Conservation (phyloP, 768 basidiomycete genomes). For the Termitomyces sp. region DNA sequence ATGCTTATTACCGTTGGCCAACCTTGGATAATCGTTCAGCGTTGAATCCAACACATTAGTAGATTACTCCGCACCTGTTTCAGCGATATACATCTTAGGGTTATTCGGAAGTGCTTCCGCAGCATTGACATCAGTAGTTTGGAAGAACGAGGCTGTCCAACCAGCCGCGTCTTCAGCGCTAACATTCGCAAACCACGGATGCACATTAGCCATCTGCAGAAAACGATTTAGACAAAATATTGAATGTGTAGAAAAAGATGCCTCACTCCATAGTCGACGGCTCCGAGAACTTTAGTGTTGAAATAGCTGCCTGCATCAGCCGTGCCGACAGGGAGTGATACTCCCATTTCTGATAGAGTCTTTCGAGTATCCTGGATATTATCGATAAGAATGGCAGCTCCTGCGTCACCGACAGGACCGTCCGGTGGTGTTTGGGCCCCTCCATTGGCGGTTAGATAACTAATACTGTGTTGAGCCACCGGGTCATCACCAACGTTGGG, state of each 20-base stretch:
- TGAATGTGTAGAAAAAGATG: not conserved
- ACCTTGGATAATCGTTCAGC: slow-evolving; percentile 12
- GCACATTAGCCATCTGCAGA: slow-evolving; percentile 79
- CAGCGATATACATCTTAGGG: slow-evolving; percentile 87
- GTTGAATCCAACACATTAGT: not conserved
- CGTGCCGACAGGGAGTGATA: slow-evolving; percentile 69
- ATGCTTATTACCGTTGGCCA: slow-evolving; percentile 60
- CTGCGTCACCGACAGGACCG: slow-evolving; percentile 51
- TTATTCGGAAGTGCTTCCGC: slow-evolving; percentile 61
- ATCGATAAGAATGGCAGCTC: slow-evolving; percentile 58
- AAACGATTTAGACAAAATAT: not conserved
- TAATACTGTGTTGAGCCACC: slow-evolving; percentile 21
- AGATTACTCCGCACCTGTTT: slow-evolving; percentile 56
- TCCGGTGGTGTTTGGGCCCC: slow-evolving; percentile 47
- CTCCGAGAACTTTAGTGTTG: slow-evolving; percentile 61
- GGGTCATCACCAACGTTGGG: not conserved
- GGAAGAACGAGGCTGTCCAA: slow-evolving; percentile 85
- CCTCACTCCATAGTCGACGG: slow-evolving; percentile 69
- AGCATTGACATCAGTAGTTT: slow-evolving; percentile 54
- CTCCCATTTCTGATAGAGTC: slow-evolving; percentile 50
- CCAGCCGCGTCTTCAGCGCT: slow-evolving; percentile 61
- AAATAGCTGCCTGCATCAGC: slow-evolving; percentile 88
- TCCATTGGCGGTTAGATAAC: slow-evolving; percentile 54
- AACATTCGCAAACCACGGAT: slow-evolving; percentile 91
- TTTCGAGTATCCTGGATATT: slow-evolving; percentile 66